Percentiles rank a stretch among this genome's conserved stretches.
phyloP scores from a whole-genome alignment of 768 basidiomycete genomes.

The Boletus subparvulus region DNA sequence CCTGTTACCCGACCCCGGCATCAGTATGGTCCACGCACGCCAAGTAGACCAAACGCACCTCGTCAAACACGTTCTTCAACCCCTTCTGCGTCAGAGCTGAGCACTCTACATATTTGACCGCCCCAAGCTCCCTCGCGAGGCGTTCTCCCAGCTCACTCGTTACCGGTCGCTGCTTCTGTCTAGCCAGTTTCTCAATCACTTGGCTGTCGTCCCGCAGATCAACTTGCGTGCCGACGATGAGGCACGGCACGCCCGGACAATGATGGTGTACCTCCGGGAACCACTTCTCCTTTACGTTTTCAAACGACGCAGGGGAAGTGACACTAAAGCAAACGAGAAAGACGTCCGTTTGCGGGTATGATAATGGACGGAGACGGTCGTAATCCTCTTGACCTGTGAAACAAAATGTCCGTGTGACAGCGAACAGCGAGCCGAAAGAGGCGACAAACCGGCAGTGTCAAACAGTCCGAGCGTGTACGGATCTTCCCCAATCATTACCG shows the following conservation, averaged over 20 bases:
- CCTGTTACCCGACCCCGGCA: conserved; percentile 40
- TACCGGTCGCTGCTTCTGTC: conserved; percentile 96
- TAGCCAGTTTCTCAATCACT: conserved; percentile 91
- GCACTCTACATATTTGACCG: conserved; percentile 99
- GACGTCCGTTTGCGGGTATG: conserved; percentile 99
- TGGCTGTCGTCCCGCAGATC: conserved; percentile 92
- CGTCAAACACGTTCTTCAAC: conserved; percentile 99
- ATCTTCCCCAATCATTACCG: conserved; percentile 99
- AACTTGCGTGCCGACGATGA: conserved; percentile 98
- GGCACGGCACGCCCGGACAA: conserved; percentile 98
- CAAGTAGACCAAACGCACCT: conserved; percentile 56
- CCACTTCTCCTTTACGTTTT: conserved; percentile 99
- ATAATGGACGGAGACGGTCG: conserved; percentile 96
- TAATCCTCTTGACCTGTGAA: conserved; percentile 96
- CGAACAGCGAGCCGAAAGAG: not conserved
- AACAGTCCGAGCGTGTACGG: conserved; percentile 98
- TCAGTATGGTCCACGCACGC: conserved; percentile 5
- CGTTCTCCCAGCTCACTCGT: conserved; percentile 85
- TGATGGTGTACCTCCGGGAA: conserved; percentile 99
- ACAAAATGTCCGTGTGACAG: conserved; percentile 11
- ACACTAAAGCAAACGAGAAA: conserved; percentile 99
- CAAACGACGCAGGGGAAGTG: conserved; percentile 96
- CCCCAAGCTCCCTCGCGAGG: conserved; percentile 95
- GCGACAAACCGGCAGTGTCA: conserved; percentile 89
- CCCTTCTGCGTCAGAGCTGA: conserved; percentile 99